Percentiles rank a stretch among this genome's conserved stretches.
Evolutionary conservation across 208 protist genomes (phyloP).

Genomic region (Wallacemonas sp.): DNA sequence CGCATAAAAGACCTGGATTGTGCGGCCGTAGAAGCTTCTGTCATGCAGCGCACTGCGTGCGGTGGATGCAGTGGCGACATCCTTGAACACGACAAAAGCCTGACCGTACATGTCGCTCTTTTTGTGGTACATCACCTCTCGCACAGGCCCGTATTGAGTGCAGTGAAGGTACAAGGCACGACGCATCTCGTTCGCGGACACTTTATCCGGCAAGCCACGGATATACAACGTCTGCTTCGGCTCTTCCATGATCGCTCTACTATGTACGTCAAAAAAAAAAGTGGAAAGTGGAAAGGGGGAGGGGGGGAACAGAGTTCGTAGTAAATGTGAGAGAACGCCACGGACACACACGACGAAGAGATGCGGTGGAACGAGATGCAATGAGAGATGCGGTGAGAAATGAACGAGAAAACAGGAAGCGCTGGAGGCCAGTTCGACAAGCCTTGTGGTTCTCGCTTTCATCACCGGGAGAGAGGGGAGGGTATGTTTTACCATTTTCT

Average conservation of each 20-base stretch:
- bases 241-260: constrained; percentile 42
- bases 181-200: constrained; percentile 67
- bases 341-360: too few species aligned
- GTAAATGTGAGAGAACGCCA: too few species aligned
- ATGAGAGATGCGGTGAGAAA: too few species aligned
- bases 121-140: constrained; percentile 66
- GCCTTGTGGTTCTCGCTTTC: too few species aligned
- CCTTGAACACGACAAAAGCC: constrained; percentile 86
- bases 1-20: constrained; percentile 80
- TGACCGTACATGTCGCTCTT: constrained; percentile 70
- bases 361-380: too few species aligned
- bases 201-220: constrained; percentile 79
- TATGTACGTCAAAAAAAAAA: neutral
- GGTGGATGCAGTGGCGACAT: constrained; percentile 80
- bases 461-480: too few species aligned
- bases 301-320: neutral
- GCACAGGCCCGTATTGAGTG: constrained; percentile 84
- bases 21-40: constrained; percentile 67
- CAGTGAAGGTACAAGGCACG: constrained; percentile 82
- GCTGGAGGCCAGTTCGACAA: too few species aligned
- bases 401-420: too few species aligned
- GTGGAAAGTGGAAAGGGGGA: neutral
- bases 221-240: constrained; percentile 89
- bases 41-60: constrained; percentile 66
- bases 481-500: too few species aligned